Evolutionary conservation across 108 stramenopile species (phyloP).

Genomic region (Parietichytrium sp.): DNA sequence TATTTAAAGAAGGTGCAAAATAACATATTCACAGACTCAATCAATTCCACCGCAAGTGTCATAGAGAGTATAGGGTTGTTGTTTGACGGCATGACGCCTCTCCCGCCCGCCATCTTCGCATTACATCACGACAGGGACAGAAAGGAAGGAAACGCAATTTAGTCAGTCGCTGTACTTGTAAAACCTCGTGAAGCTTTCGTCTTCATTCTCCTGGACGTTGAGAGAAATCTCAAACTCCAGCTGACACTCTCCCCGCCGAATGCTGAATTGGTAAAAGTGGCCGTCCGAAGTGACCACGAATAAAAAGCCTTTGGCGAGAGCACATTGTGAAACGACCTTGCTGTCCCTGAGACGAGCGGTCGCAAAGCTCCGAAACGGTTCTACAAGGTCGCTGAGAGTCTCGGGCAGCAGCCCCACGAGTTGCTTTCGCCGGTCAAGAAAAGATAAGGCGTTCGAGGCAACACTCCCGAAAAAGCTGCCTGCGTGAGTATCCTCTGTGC

Average conservation of each 20-base stretch:
- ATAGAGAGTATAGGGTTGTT: no score
- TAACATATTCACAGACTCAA: no score
- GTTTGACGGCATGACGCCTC: no score
- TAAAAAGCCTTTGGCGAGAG: neutral
- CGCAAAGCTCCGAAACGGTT: conserved; percentile 7
- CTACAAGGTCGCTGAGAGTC: conserved; percentile 21
- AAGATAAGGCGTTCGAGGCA: neutral
- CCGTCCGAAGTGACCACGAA: conserved; percentile 12
- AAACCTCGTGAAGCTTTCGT: no score
- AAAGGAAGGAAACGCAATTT: no score
- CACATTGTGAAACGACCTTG: neutral
- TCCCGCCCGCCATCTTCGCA: no score
- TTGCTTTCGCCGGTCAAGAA: neutral
- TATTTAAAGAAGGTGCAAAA: no score
- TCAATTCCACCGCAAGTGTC: no score
- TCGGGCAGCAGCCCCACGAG: conserved; percentile 3
- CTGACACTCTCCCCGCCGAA: neutral
- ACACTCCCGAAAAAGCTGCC: neutral
- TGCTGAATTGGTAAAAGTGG: conserved; percentile 34
- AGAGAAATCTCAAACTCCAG: conserved; percentile 28
- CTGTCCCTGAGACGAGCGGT: neutral
- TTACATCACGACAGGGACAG: no score
- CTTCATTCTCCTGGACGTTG: neutral
- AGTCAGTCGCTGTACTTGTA: no score
- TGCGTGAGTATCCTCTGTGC: no score